Evolutionary conservation across 305 asterid species (phyloP).

Genomic region (Rubia peregrina): DNA sequence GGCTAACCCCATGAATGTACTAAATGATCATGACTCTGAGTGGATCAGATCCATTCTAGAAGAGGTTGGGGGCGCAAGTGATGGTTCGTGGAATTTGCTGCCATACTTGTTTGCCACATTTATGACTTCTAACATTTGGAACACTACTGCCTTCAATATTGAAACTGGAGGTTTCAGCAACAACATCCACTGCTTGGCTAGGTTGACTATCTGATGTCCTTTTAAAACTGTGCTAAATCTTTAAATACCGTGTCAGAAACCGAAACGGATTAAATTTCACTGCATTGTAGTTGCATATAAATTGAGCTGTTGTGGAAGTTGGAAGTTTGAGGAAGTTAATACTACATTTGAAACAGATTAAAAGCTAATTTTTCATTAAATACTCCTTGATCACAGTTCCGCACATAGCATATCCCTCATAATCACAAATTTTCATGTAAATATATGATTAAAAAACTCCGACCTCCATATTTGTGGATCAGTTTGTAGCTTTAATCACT

Average conservation of each 20-base stretch:
- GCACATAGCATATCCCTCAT: not conserved
- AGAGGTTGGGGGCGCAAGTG: slow-evolving; percentile 91
- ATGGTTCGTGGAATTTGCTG: slow-evolving; percentile 91
- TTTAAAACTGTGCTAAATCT: not conserved
- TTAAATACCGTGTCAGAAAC: not conserved
- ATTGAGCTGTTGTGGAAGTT: not conserved
- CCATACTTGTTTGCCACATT: slow-evolving; percentile 88
- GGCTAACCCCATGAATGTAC: slow-evolving; percentile 58
- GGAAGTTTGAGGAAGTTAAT: not conserved
- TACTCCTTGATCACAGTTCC: not conserved
- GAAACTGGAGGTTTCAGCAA: slow-evolving; percentile 96
- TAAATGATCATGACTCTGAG: slow-evolving; percentile 73
- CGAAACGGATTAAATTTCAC: not conserved
- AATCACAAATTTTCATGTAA: not conserved
- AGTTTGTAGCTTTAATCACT: not conserved
- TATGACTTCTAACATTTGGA: slow-evolving; percentile 86
- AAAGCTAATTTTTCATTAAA: not conserved
- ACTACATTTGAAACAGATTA: not conserved
- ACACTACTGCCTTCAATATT: slow-evolving; percentile 76
- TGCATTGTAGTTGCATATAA: not conserved
- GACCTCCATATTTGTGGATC: not conserved
- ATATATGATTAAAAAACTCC: not conserved
- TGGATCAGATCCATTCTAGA: slow-evolving; percentile 83
- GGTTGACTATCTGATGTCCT: slow-evolving; percentile 31
- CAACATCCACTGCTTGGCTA: slow-evolving; percentile 89